These are phyloP conservation scores for Neonectria punicea DNA, from an alignment of 2,329 filamentous ascomycete genomes.

Conservation along the genomic window DNA sequence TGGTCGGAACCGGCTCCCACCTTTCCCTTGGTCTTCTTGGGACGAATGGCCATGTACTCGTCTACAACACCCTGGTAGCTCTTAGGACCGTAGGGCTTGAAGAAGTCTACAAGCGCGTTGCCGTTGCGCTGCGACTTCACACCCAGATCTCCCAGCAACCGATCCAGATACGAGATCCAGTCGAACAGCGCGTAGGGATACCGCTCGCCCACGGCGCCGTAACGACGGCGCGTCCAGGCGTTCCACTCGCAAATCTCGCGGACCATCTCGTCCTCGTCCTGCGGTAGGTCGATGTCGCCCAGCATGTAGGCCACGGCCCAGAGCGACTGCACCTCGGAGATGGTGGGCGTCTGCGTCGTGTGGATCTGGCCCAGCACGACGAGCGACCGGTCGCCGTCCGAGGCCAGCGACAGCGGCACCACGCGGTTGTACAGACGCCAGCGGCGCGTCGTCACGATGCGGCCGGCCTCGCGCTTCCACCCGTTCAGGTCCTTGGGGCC, in stretches of 20 bases:
- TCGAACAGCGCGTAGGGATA: slow-evolving; percentile 13
- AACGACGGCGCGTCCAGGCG: slow-evolving; percentile 9
- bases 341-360: slow-evolving; percentile 8
- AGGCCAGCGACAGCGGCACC: not conserved
- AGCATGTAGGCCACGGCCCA: slow-evolving; percentile 10
- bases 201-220: slow-evolving; percentile 2
- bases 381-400: slow-evolving; percentile 3
- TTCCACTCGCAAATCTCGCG: slow-evolving; percentile 8
- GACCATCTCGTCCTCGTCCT: slow-evolving; percentile 1
- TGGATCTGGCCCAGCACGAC: slow-evolving; percentile 12
- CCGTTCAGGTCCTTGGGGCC: not conserved
- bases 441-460: no score
- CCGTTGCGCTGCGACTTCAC: slow-evolving; percentile 1
- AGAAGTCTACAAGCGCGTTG: not conserved
- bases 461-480: no score
- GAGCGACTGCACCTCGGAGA: slow-evolving; percentile 8
- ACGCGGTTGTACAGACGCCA: slow-evolving; percentile 11
- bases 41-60: slow-evolving; percentile 3
- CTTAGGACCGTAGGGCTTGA: not conserved
- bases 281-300: slow-evolving; percentile 1
- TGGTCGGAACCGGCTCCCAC: no score
- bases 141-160: slow-evolving; percentile 1
- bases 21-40: no score
- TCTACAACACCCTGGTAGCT: slow-evolving; percentile 1
- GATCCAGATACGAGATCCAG: slow-evolving; percentile 11